Percentiles rank a stretch among this genome's conserved stretches.
phyloP scores from a whole-genome alignment of 345 rosid genomes.

The Lepidium africanum region DNA sequence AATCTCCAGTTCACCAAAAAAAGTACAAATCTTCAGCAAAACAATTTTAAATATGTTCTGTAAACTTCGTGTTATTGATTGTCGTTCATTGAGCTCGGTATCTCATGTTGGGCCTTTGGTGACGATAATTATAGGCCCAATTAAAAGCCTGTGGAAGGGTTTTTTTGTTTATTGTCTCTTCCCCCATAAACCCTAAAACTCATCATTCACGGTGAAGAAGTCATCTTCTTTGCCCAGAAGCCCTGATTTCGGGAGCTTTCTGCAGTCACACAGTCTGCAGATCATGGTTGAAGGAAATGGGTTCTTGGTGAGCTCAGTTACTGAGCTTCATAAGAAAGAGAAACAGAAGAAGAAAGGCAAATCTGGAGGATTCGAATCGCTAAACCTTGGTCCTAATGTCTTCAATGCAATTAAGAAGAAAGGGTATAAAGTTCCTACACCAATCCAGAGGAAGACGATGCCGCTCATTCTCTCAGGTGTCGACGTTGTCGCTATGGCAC shows the following conservation, averaged over 20 bases:
- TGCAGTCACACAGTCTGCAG: background rate
- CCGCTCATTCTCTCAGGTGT: constrained; percentile 82
- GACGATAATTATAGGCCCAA: no score
- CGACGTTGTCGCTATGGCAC: constrained; percentile 97
- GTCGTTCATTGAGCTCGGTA: no score
- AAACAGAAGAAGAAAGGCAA: constrained; percentile 74
- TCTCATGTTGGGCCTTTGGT: no score
- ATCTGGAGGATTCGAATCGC: constrained; percentile 95
- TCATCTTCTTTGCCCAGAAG: background rate
- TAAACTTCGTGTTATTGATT: no score
- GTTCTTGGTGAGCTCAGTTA: constrained; percentile 58
- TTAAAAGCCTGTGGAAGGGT: no score
- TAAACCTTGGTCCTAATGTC: constrained; percentile 63
- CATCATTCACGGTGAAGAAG: background rate
- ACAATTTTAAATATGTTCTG: no score
- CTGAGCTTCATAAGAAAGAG: constrained; percentile 66
- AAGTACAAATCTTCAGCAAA: no score
- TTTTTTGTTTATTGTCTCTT: no score
- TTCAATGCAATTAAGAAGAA: constrained; percentile 73
- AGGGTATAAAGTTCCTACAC: constrained; percentile 92
- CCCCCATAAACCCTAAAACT: background rate
- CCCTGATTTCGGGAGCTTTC: background rate
- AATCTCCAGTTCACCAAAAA: no score
- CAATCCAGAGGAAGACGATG: constrained; percentile 96
- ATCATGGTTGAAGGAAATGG: constrained; percentile 17